Evolutionary conservation across 768 basidiomycete genomes (phyloP).

Genomic region (Termitomyces sp.): DNA sequence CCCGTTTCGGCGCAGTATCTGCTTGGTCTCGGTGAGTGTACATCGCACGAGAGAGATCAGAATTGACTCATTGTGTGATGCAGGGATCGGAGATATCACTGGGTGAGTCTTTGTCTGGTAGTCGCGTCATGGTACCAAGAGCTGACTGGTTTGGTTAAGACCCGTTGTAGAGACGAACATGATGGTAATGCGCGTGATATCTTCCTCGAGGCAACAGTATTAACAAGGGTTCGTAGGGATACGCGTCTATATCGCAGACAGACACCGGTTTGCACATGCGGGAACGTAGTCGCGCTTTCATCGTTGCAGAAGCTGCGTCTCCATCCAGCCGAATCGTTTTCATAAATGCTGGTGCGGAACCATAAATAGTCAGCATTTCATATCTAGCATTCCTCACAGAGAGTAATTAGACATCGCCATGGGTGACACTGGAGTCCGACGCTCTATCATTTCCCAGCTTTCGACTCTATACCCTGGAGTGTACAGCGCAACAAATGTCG

Average conservation of each 20-base stretch:
- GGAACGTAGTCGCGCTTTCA: constrained; percentile 74
- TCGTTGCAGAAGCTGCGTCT: constrained; percentile 60
- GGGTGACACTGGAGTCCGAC: constrained; percentile 76
- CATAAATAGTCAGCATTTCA: not conserved
- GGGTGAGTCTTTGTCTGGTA: constrained; percentile 41
- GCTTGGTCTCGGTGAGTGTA: constrained; percentile 57
- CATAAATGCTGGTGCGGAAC: constrained; percentile 62
- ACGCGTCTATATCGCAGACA: constrained; percentile 61
- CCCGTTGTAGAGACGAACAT: constrained; percentile 83
- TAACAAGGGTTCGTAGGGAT: constrained; percentile 45
- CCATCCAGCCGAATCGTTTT: constrained; percentile 65
- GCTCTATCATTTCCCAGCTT: constrained; percentile 61
- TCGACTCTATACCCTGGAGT: constrained; percentile 56
- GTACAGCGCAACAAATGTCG: constrained; percentile 71
- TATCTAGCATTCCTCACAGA: constrained; percentile 1
- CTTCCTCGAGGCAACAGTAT: not conserved
- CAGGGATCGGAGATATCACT: constrained; percentile 74
- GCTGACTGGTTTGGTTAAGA: constrained; percentile 30
- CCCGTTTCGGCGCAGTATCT: constrained; percentile 46
- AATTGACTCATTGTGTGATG: not conserved
- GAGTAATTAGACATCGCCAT: constrained; percentile 64
- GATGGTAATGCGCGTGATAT: constrained; percentile 48
- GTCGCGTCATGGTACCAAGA: constrained; percentile 4
- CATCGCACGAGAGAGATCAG: not conserved
- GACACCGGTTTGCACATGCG: constrained; percentile 80